A percentile compares a stretch with the other conserved stretches of the same genome.
phyloP scores from a whole-genome alignment of 176 grass and related monocot species.

The Avena sativa region DNA sequence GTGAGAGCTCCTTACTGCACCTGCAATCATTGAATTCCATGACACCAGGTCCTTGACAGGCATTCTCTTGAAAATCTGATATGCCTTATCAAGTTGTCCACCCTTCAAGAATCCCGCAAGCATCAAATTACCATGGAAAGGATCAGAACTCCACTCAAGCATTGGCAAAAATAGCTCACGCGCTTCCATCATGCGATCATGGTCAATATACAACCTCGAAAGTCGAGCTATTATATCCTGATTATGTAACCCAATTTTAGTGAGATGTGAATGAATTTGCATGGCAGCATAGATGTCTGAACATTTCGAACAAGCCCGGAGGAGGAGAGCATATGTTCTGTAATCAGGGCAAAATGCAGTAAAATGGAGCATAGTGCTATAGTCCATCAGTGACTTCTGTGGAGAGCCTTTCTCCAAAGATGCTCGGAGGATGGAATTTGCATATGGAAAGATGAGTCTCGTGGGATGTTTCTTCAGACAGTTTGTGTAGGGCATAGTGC shows the following conservation, averaged over 20 bases:
- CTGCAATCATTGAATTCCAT: conserved; percentile 80
- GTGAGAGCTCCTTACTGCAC: conserved; percentile 46
- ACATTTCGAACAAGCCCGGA: conserved; percentile 66
- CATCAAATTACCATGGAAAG: conserved; percentile 70
- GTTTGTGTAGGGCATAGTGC: conserved; percentile 46
- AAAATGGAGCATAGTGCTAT: conserved; percentile 53
- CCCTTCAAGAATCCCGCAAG: conserved; percentile 54
- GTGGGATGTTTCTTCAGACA: conserved; percentile 54
- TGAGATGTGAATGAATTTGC: conserved; percentile 57
- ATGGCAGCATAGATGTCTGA: conserved; percentile 55
- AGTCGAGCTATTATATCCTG: conserved; percentile 40
- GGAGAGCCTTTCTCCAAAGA: conserved; percentile 69
- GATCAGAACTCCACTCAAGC: conserved; percentile 42
- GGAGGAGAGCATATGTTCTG: conserved; percentile 59
- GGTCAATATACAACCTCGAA: conserved; percentile 62
- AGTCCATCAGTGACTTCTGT: conserved; percentile 53
- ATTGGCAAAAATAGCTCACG: conserved; percentile 45
- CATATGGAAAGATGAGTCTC: conserved; percentile 47
- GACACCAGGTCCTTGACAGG: conserved; percentile 69
- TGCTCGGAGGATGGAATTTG: conserved; percentile 68
- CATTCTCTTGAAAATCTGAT: conserved; percentile 74
- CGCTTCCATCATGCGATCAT: conserved; percentile 55
- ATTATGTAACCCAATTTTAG: conserved; percentile 52
- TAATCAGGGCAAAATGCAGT: conserved; percentile 56
- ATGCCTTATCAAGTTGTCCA: conserved; percentile 58